Evolutionary conservation across 371 early-diverging fungal species (phyloP).

Genomic region (Mucor velutinosus): DNA sequence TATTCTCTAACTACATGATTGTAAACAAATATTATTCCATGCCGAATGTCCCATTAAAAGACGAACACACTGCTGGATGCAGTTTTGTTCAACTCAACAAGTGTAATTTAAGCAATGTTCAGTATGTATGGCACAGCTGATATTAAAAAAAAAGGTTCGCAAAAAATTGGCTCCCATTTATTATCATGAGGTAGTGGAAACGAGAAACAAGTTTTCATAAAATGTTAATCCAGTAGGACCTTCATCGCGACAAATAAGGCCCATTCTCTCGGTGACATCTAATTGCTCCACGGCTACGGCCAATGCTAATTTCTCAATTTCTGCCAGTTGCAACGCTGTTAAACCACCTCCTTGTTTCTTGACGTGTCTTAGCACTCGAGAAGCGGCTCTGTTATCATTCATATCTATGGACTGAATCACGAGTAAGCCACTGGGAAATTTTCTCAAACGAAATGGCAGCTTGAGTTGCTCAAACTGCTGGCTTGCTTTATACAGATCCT

Average conservation of each 20-base stretch:
- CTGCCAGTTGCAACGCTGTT: constrained; percentile 72
- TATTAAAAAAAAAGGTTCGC: no score
- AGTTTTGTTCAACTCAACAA: no score
- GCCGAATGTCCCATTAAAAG: no score
- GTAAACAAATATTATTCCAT: no score
- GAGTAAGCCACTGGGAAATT: constrained; percentile 78
- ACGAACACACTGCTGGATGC: no score
- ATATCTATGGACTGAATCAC: constrained; percentile 73
- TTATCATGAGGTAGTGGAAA: constrained; percentile 2
- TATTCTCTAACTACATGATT: no score
- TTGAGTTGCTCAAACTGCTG: constrained; percentile 62
- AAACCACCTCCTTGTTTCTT: constrained; percentile 54
- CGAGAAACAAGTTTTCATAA: constrained; percentile 70
- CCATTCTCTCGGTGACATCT: constrained; percentile 74
- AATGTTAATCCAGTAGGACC: constrained; percentile 80
- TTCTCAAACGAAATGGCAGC: constrained; percentile 74
- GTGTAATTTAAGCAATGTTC: no score
- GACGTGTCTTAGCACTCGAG: constrained; percentile 60
- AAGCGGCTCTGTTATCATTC: constrained; percentile 72
- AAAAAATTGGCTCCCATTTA: neutral
- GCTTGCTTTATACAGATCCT: constrained; percentile 81
- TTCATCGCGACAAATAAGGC: constrained; percentile 85
- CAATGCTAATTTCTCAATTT: constrained; percentile 65
- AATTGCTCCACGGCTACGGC: constrained; percentile 78
- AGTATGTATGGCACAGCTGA: no score